These are phyloP conservation scores for Begonia peltatifolia DNA, from an alignment of 306 rosid species.

Conservation along the genomic window DNA sequence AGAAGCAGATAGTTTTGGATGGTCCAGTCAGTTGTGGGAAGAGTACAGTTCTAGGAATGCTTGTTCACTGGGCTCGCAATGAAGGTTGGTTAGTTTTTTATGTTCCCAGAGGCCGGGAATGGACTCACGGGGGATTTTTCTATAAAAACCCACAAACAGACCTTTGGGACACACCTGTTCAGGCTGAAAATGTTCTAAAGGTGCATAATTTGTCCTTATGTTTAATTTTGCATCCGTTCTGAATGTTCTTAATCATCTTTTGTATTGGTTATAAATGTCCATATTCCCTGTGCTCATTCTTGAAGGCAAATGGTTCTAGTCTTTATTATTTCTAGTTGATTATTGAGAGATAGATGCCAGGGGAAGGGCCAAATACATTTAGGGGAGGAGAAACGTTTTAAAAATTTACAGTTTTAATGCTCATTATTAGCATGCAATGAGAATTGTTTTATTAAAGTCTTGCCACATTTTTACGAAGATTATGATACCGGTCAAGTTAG, in stretches of 20 bases:
- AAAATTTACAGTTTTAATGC: background rate
- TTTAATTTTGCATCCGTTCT: no score
- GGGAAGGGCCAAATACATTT: no score
- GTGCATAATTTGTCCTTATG: constrained; percentile 20
- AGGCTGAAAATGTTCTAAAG: constrained; percentile 69
- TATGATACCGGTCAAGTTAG: background rate
- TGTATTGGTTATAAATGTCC: background rate
- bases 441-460: background rate
- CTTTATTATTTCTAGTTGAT: no score
- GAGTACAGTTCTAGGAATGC: constrained; percentile 85
- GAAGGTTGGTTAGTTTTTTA: constrained; percentile 97
- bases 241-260: no score
- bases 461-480: no score
- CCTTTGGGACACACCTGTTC: constrained; percentile 92
- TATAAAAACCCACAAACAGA: constrained; percentile 53
- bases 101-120: constrained; percentile 67
- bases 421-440: background rate
- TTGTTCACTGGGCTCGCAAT: constrained; percentile 94
- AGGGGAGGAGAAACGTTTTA: no score
- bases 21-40: constrained; percentile 89
- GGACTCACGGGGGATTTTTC: constrained; percentile 91
- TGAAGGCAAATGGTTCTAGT: no score
- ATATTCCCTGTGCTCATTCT: background rate
- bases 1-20: constrained; percentile 76
- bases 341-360: no score